Evolutionary conservation across 371 early-diverging fungal species (phyloP).

Genomic region (Globomyces sp.): DNA sequence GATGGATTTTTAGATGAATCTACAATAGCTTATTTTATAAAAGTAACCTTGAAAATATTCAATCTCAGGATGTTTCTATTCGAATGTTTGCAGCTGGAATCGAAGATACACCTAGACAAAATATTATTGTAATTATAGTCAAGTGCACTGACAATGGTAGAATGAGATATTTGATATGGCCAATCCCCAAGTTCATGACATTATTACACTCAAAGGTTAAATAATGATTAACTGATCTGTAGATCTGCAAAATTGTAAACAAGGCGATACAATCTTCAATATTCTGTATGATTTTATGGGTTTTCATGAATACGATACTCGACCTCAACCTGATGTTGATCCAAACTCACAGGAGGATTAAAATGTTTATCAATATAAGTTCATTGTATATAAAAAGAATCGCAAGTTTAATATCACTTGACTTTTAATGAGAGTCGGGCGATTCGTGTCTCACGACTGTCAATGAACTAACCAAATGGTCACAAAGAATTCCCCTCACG

Average conservation of each 20-base stretch:
- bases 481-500: no score
- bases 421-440: no score
- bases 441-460: no score
- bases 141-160: slow-evolving; percentile 11
- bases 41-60: slow-evolving; percentile 17
- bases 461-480: no score
- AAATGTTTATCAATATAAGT: no score
- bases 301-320: slow-evolving; percentile 5
- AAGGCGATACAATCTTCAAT: slow-evolving; percentile 48
- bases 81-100: neutral
- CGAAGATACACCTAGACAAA: neutral
- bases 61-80: neutral
- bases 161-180: slow-evolving; percentile 60
- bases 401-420: no score
- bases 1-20: slow-evolving; percentile 43
- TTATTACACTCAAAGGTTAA: slow-evolving; percentile 41
- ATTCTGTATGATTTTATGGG: slow-evolving; percentile 28
- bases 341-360: no score
- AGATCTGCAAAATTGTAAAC: slow-evolving; percentile 44
- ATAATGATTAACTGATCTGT: neutral
- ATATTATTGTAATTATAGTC: neutral
- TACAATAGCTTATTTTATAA: slow-evolving; percentile 36
- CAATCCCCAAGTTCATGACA: slow-evolving; percentile 25
- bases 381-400: no score
- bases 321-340: neutral